phyloP scores from a whole-genome alignment of 78 protist species.

The Pelomyxa schiedti region DNA sequence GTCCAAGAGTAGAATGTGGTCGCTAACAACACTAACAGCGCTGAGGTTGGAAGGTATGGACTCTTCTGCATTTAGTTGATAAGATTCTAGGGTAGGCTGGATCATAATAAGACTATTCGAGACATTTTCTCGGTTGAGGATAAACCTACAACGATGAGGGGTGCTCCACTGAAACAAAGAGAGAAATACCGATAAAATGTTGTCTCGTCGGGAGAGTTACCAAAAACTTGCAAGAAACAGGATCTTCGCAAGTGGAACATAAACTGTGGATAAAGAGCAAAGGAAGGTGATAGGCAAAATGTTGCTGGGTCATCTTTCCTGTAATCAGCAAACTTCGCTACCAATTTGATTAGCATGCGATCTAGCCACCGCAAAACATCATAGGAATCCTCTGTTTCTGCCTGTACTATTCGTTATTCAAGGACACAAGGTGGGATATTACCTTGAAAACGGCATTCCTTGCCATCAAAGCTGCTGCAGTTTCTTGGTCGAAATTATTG shows the following conservation, averaged over 20 bases:
- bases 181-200: constrained; percentile 52
- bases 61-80: constrained; percentile 55
- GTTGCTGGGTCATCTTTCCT: constrained; percentile 60
- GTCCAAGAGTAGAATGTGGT: constrained; percentile 88
- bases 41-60: constrained; percentile 53
- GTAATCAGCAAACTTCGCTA: constrained; percentile 65
- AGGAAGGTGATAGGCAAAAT: constrained; percentile 53
- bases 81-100: constrained; percentile 90
- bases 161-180: neutral
- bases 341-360: constrained; percentile 83
- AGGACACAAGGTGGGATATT: too few species aligned
- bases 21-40: constrained; percentile 27
- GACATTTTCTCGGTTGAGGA: constrained; percentile 59
- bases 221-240: constrained; percentile 86
- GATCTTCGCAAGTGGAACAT: constrained; percentile 96
- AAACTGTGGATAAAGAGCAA: constrained; percentile 90
- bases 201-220: constrained; percentile 93
- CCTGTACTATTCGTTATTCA: too few species aligned
- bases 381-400: constrained; percentile 70
- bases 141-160: constrained; percentile 13
- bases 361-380: constrained; percentile 97
- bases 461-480: constrained; percentile 95
- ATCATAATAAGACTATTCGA: constrained; percentile 83
- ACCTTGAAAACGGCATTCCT: constrained; percentile 78
- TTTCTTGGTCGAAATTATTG: constrained; percentile 87